Base-by-base conservation (phyloP, 176 grass and related monocot genomes). In the Oryza meyeriana region DNA sequence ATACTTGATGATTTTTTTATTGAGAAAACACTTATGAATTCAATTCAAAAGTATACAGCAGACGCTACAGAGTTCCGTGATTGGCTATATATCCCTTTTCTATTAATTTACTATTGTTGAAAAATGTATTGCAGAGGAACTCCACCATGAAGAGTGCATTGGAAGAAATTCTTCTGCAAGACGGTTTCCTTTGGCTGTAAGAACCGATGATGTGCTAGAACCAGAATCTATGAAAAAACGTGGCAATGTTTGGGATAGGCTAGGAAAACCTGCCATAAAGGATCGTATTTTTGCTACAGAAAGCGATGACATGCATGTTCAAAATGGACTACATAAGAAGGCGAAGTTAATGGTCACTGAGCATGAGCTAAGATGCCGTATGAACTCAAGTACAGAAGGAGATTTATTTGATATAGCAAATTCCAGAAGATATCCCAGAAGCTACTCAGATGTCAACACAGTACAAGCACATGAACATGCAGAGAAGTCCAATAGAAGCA, bases 161-260 rank as follows among this genome's bases (percentile, higher is more conserved):
- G 36, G 64, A 61, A 83, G 74, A 86, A 86, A 75, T 83, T 45
- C 36, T 80, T 40, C 83, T 76, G 62, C 85, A 78, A 86, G 75
- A 77, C 61, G 36, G 18, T 78, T 83, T 32, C 85, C 87, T 72
- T 28, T 75, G 71, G 36, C 87, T 78, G 7, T 26, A 79, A 81
- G 55, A 80, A 78, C 61, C 40, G 63, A 77, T 39, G 79, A 83
- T 39, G 74, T 39, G 62, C 61, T 71, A 80, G 75, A 63, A 22
- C 5, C 79, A 75, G 83, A 80, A 29, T 72, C 83, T 77, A 86
- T 70, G 20, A 61, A 69, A 70, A 69, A 75, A 50, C 91, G 75
- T 67, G 70, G 85, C 82, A 92, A 86, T 86, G 91, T 94, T 62
- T 94, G 88, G 88, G 91, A 94, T 72, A 94, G 91, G 80, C 85